phyloP scores from a whole-genome alignment of 1,284 basidiomycete species.

The Vanrija humicola region DNA sequence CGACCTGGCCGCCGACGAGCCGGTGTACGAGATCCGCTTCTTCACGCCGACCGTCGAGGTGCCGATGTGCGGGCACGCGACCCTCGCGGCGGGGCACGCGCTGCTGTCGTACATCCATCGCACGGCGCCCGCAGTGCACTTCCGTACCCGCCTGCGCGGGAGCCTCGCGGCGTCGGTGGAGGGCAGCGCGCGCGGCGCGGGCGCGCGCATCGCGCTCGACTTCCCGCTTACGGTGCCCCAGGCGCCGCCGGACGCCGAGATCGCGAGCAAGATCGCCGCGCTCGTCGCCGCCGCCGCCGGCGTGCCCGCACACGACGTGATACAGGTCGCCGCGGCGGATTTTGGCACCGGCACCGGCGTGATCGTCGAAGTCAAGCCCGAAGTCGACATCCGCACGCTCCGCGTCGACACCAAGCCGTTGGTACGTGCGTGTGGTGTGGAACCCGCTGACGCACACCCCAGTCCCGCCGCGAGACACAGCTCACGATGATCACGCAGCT shows the following conservation, averaged over 20 bases:
- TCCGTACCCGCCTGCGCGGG: constrained; percentile 30
- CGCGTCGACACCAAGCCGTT: no score
- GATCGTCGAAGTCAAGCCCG: no score
- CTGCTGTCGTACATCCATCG: constrained; percentile 29
- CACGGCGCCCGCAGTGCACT: constrained; percentile 11
- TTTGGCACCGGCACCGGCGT: not conserved
- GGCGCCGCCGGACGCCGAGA: no score
- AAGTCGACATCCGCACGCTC: no score
- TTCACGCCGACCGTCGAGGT: constrained; percentile 39
- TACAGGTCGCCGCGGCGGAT: not conserved
- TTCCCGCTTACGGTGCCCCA: not conserved
- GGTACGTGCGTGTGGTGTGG: constrained; percentile 4
- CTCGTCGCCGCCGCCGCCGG: no score
- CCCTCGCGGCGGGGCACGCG: constrained; percentile 29
- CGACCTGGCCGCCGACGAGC: constrained; percentile 9
- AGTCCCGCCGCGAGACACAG: no score
- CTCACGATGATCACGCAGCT: constrained; percentile 29
- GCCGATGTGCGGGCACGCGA: constrained; percentile 39
- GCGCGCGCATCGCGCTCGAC: constrained; percentile 13
- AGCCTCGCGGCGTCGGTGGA: constrained; percentile 22
- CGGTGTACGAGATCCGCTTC: constrained; percentile 35
- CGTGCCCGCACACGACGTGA: no score
- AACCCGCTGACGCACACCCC: not conserved
- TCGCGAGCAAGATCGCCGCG: no score
- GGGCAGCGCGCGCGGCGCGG: not conserved